These are phyloP conservation scores for Austroboletus niveus DNA, from an alignment of 1,284 basidiomycete genomes.

Conservation along the genomic window DNA sequence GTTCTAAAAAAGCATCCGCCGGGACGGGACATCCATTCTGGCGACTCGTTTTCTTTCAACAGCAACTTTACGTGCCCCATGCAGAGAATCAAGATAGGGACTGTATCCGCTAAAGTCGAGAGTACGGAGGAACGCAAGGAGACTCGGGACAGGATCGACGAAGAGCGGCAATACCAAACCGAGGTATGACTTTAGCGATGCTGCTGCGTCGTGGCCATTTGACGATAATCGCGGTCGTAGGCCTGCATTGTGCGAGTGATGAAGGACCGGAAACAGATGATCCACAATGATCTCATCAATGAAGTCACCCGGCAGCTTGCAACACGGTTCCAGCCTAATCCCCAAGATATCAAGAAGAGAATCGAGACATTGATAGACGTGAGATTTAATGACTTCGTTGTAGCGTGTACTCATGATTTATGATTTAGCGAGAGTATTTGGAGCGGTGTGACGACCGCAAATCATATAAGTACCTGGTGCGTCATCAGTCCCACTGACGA, in stretches of 20 bases:
- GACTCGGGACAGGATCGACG: conserved; percentile 88
- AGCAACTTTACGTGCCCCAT: conserved; percentile 75
- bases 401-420: neutral
- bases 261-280: conserved; percentile 93
- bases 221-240: conserved; percentile 40
- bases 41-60: conserved; percentile 92
- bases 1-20: conserved; percentile 90
- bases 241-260: conserved; percentile 97
- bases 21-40: conserved; percentile 73
- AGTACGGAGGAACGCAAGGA: conserved; percentile 86
- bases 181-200: conserved; percentile 57
- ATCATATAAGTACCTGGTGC: conserved; percentile 77
- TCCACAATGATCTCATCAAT: conserved; percentile 86
- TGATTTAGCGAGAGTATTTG: conserved; percentile 70
- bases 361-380: conserved; percentile 96
- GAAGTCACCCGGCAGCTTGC: conserved; percentile 89
- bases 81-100: conserved; percentile 93
- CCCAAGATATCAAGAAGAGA: conserved; percentile 87
- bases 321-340: conserved; percentile 83
- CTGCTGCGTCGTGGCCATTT: conserved; percentile 5
- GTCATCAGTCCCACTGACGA: conserved; percentile 4
- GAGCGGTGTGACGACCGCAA: conserved; percentile 77
- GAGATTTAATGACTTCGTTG: conserved; percentile 15
- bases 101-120: conserved; percentile 86
- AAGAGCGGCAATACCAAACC: conserved; percentile 87